These are phyloP conservation scores for Boletus tylopilopsis DNA, from an alignment of 768 basidiomycete species.

Conservation along the genomic window DNA sequence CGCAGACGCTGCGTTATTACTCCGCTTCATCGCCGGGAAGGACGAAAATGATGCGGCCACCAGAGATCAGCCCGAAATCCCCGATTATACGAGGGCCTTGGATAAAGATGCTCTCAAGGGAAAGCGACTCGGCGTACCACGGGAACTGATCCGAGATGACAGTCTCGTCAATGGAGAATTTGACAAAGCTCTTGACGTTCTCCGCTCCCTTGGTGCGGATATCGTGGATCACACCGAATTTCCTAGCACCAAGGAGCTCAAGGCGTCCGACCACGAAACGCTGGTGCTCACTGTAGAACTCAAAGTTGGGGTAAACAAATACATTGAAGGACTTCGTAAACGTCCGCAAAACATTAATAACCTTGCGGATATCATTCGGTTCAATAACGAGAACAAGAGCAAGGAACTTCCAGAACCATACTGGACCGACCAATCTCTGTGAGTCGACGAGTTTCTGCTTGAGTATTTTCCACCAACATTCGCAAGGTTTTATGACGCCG, in stretches of 20 bases:
- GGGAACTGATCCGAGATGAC: conserved; percentile 28
- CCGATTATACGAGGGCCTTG: conserved; percentile 55
- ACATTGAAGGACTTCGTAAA: conserved; percentile 41
- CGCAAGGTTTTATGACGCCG: conserved; percentile 20
- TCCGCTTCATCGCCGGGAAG: conserved; percentile 49
- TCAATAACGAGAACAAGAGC: conserved; percentile 49
- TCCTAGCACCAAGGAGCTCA: conserved; percentile 48
- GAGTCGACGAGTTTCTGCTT: conserved; percentile 4
- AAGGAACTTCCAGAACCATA: conserved; percentile 42
- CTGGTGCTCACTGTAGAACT: conserved; percentile 55
- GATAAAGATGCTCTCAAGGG: conserved; percentile 45
- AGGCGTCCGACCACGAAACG: conserved; percentile 44
- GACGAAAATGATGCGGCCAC: conserved; percentile 54
- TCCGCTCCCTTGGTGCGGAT: conserved; percentile 40
- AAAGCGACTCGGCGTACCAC: conserved; percentile 53
- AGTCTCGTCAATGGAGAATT: conserved; percentile 34
- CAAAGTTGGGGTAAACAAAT: conserved; percentile 55
- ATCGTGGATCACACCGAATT: conserved; percentile 64
- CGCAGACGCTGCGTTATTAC: conserved; percentile 51
- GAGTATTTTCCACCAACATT: neutral
- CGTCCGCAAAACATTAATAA: conserved; percentile 55
- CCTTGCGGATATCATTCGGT: conserved; percentile 55
- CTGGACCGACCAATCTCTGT: conserved; percentile 35
- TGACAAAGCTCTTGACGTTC: conserved; percentile 34
- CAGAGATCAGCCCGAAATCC: conserved; percentile 48